Percentiles rank a stretch among this genome's conserved stretches.
Evolutionary conservation across 2,329 filamentous ascomycete species (phyloP).

Genomic region (Penicillium sp.): DNA sequence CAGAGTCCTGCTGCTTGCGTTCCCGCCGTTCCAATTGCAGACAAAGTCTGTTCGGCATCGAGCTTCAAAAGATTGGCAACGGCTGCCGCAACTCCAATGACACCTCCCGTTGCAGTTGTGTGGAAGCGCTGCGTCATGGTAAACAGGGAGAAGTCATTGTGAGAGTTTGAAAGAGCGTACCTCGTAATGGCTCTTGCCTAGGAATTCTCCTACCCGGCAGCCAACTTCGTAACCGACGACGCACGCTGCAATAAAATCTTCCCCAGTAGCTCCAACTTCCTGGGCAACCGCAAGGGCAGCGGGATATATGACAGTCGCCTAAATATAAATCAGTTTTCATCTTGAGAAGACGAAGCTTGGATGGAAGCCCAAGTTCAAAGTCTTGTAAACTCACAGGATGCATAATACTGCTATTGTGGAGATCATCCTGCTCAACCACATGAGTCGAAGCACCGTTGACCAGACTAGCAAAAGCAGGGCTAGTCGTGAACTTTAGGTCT

Average conservation of each 20-base stretch:
- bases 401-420: slow-evolving; percentile 35
- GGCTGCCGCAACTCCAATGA: slow-evolving; percentile 31
- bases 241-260: slow-evolving; percentile 32
- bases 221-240: slow-evolving; percentile 33
- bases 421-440: slow-evolving; percentile 35
- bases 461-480: slow-evolving; percentile 31
- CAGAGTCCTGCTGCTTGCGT: slow-evolving; percentile 35
- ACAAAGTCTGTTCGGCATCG: slow-evolving; percentile 21
- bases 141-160: background rate
- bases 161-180: slow-evolving; percentile 11
- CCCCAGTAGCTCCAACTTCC: slow-evolving; percentile 26
- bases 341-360: background rate
- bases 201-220: slow-evolving; percentile 30
- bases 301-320: slow-evolving; percentile 33
- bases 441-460: slow-evolving; percentile 33
- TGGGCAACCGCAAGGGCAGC: slow-evolving; percentile 32
- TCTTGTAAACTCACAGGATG: slow-evolving; percentile 26
- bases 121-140: slow-evolving; percentile 24
- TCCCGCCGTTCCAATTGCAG: slow-evolving; percentile 32
- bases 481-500: slow-evolving; percentile 19
- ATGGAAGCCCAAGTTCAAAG: background rate
- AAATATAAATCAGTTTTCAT: background rate
- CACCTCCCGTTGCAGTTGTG: slow-evolving; percentile 27
- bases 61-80: slow-evolving; percentile 26
- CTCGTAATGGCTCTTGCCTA: slow-evolving; percentile 33